These are phyloP conservation scores for Kwoniella botswanensis DNA, from an alignment of 768 basidiomycete genomes.

Conservation along the genomic window DNA sequence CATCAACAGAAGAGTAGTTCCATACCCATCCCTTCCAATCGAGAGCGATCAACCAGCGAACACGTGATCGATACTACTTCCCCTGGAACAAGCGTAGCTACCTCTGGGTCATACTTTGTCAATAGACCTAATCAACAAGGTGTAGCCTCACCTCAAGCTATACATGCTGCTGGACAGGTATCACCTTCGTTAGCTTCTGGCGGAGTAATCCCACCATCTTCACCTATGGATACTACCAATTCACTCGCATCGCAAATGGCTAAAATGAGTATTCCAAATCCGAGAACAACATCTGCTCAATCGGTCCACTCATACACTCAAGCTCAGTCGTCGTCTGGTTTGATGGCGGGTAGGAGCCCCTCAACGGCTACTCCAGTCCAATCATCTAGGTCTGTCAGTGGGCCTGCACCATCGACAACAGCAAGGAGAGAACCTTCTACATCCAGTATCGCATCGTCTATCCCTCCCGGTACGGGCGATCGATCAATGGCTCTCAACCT, in stretches of 20 bases:
- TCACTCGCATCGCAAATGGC: slow-evolving; percentile 33
- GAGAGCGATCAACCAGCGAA: slow-evolving; percentile 11
- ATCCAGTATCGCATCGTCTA: slow-evolving; percentile 18
- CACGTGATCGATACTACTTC: slow-evolving; percentile 12
- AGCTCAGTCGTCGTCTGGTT: background rate
- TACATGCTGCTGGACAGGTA: slow-evolving; percentile 13
- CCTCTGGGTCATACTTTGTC: slow-evolving; percentile 10
- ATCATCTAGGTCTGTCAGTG: slow-evolving; percentile 6
- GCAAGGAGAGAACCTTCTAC: slow-evolving; percentile 43
- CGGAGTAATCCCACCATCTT: slow-evolving; percentile 24
- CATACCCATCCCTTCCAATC: slow-evolving; percentile 11
- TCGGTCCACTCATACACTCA: slow-evolving; percentile 1
- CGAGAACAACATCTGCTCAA: slow-evolving; percentile 11
- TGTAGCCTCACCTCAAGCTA: slow-evolving; percentile 3
- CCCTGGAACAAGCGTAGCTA: slow-evolving; percentile 4
- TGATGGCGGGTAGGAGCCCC: background rate
- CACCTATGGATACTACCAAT: slow-evolving; percentile 34
- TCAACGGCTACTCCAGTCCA: slow-evolving; percentile 3
- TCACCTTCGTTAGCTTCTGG: slow-evolving; percentile 22
- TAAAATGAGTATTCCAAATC: slow-evolving; percentile 21
- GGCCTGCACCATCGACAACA: background rate
- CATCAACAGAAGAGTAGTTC: slow-evolving; percentile 17
- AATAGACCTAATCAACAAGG: slow-evolving; percentile 12
- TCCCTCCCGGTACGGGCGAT: slow-evolving; percentile 32
- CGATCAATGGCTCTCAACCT: slow-evolving; percentile 1